Evolutionary conservation across 495 filamentous ascomycete genomes (phyloP).

Genomic region (Hyaloscypha hepaticicola): DNA sequence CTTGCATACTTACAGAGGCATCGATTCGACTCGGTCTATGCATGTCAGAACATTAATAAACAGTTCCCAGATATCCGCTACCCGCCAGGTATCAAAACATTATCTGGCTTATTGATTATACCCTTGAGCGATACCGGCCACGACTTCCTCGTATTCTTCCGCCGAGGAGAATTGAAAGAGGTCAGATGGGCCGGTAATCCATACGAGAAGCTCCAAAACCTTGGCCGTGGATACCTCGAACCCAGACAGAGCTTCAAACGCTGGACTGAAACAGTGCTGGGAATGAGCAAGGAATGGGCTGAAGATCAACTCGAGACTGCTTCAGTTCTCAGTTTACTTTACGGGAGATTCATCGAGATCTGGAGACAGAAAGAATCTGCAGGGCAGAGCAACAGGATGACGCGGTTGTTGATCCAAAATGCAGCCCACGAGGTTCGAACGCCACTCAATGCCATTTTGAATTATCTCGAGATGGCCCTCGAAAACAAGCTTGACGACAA

Average conservation of each 20-base stretch:
- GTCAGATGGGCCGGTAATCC: slow-evolving; percentile 84
- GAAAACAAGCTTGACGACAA: slow-evolving; percentile 79
- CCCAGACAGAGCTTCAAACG: slow-evolving; percentile 73
- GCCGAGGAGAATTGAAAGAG: slow-evolving; percentile 73
- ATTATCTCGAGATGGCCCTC: slow-evolving; percentile 90
- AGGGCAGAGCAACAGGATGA: slow-evolving; percentile 77
- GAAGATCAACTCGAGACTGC: slow-evolving; percentile 80
- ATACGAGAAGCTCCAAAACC: slow-evolving; percentile 70
- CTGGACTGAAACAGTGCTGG: slow-evolving; percentile 74
- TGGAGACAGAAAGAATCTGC: slow-evolving; percentile 83
- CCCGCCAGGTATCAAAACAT: slow-evolving; percentile 70
- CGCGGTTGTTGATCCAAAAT: slow-evolving; percentile 78
- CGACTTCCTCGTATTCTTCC: slow-evolving; percentile 93
- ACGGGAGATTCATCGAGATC: slow-evolving; percentile 63
- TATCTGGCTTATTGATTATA: slow-evolving; percentile 81
- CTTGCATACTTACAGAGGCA: slow-evolving; percentile 81
- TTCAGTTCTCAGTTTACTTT: slow-evolving; percentile 84
- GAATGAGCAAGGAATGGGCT: slow-evolving; percentile 72
- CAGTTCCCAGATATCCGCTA: slow-evolving; percentile 87
- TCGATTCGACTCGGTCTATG: slow-evolving; percentile 67
- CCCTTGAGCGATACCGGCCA: slow-evolving; percentile 71
- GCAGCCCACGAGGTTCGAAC: slow-evolving; percentile 95
- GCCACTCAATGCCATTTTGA: slow-evolving; percentile 92
- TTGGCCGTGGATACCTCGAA: slow-evolving; percentile 70
- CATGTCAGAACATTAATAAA: slow-evolving; percentile 69